These are phyloP conservation scores for Kitagawia praeruptora DNA, from an alignment of 129 eudicot species.

Conservation along the genomic window DNA sequence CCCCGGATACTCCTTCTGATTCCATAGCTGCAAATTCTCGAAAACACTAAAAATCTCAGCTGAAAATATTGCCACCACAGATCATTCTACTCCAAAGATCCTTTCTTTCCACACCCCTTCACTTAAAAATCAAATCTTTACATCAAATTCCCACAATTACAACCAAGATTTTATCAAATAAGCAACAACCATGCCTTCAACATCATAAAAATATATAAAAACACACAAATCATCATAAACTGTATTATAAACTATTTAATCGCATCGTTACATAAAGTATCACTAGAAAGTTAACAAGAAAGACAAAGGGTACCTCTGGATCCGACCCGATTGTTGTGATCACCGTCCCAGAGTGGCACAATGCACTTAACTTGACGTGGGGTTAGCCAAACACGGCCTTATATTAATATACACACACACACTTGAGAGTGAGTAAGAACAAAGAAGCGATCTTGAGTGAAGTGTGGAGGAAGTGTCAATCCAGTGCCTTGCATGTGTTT, in stretches of 20 bases:
- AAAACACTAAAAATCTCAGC: constrained; percentile 1
- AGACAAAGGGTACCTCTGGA: constrained; percentile 2
- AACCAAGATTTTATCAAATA: not conserved
- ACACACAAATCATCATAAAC: not conserved
- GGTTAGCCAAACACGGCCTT: not conserved
- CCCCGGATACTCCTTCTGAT: constrained; percentile 75
- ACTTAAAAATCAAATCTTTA: not conserved
- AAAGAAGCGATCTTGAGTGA: constrained; percentile 1
- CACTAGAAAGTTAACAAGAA: not conserved
- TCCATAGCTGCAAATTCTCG: constrained; percentile 37
- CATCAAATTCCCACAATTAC: not conserved
- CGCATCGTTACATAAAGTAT: not conserved
- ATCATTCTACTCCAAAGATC: not conserved
- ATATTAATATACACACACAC: not conserved
- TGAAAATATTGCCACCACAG: not conserved
- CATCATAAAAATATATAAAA: not conserved
- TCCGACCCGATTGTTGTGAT: constrained; percentile 1
- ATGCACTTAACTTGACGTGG: not conserved
- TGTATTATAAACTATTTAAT: not conserved
- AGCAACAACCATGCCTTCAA: not conserved
- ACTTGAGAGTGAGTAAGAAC: not conserved
- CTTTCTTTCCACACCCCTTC: not conserved
- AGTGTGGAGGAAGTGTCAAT: not conserved
- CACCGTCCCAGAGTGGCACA: not conserved
- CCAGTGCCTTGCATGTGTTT: too few species aligned